Percentiles rank a stretch among this genome's conserved stretches.
Evolutionary conservation across 2,329 filamentous ascomycete species (phyloP).

Genomic region (Polytolypa hystricis): DNA sequence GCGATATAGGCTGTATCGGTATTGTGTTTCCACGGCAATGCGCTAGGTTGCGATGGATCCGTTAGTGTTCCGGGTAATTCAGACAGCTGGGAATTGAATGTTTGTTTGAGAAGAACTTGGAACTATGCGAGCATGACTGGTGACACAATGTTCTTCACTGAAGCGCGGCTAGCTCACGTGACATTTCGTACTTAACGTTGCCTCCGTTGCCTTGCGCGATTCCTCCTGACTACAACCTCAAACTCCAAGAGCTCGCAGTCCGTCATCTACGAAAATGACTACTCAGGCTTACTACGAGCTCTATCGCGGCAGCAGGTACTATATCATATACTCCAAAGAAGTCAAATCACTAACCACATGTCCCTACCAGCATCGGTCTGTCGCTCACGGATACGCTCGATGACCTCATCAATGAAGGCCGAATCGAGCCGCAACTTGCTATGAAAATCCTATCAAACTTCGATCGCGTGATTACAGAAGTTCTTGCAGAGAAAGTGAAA

Average conservation of each 20-base stretch:
- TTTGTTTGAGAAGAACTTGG: no score
- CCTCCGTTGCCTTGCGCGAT: background rate
- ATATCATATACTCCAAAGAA: conserved; percentile 9
- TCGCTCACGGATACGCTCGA: conserved; percentile 94
- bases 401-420: conserved; percentile 84
- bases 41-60: no score
- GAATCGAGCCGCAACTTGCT: conserved; percentile 93
- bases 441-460: conserved; percentile 98
- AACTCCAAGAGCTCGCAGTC: background rate
- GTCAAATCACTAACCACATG: conserved; percentile 10
- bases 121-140: no score
- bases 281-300: conserved; percentile 70
- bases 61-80: no score
- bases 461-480: conserved; percentile 84
- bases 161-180: no score
- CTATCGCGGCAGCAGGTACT: conserved; percentile 94
- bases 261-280: conserved; percentile 31
- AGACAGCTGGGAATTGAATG: no score
- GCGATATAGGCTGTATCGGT: no score
- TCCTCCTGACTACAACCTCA: conserved; percentile 5
- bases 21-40: no score
- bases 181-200: no score
- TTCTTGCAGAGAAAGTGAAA: conserved; percentile 85
- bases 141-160: no score
- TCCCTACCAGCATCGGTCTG: conserved; percentile 63